phyloP scores from a whole-genome alignment of 192 early-diverging fungal species.

The Phycomyces nitens region DNA sequence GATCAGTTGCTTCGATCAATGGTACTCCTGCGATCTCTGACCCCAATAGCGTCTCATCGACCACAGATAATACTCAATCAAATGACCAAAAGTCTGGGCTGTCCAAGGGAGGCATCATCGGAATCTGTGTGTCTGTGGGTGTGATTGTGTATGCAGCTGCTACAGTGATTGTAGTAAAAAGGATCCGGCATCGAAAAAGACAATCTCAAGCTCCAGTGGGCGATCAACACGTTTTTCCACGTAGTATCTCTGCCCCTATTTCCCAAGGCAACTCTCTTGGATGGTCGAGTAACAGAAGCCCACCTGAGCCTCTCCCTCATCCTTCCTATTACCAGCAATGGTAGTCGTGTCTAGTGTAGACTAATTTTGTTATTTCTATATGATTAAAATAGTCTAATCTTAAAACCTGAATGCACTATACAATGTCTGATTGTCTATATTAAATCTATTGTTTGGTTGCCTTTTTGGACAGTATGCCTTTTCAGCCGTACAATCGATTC shows the following conservation, averaged over 20 bases:
- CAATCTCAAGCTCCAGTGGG: constrained; percentile 4
- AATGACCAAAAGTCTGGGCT: constrained; percentile 6
- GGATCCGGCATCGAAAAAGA: constrained; percentile 20
- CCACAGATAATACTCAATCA: too few species aligned
- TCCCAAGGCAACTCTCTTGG: constrained; percentile 31
- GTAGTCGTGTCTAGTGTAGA: too few species aligned
- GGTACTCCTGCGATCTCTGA: constrained; percentile 4
- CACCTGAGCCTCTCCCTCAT: not conserved
- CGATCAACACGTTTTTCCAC: constrained; percentile 23
- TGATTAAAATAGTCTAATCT: too few species aligned
- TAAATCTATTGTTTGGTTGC: too few species aligned
- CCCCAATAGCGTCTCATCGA: not conserved
- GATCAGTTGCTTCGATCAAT: not conserved
- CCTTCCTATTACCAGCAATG: not conserved
- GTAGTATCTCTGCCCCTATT: constrained; percentile 30
- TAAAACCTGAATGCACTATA: too few species aligned
- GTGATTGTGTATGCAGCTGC: constrained; percentile 36
- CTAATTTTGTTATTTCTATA: too few species aligned
- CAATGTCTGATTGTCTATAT: too few species aligned
- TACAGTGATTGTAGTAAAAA: constrained; percentile 26
- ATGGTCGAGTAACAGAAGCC: not conserved
- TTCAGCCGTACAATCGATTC: too few species aligned
- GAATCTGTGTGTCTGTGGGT: constrained; percentile 32
- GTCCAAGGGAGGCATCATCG: constrained; percentile 31
- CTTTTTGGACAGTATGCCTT: too few species aligned